Evolutionary conservation across 768 basidiomycete genomes (phyloP).

Genomic region (Russula olivacea): DNA sequence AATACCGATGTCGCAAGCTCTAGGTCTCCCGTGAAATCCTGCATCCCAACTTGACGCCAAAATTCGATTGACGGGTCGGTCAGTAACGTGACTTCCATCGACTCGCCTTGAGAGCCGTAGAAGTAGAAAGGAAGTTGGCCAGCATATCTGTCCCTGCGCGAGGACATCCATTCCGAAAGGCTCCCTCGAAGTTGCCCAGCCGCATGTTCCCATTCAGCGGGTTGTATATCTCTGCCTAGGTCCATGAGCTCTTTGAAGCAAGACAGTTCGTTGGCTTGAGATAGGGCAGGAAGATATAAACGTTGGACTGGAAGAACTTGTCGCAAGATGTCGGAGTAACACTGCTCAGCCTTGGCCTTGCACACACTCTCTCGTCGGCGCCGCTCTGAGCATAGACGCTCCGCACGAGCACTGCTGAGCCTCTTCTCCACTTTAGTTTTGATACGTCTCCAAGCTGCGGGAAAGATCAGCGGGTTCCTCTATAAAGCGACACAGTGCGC

Average conservation of each 20-base stretch:
- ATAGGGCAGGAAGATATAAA: constrained; percentile 15
- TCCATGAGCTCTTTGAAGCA: constrained; percentile 19
- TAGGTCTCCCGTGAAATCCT: constrained; percentile 8
- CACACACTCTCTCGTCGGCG: not conserved
- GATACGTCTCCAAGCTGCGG: constrained; percentile 19
- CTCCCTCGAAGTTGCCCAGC: not conserved
- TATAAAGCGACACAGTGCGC: not conserved
- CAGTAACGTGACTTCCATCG: constrained; percentile 7
- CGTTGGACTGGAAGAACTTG: constrained; percentile 18
- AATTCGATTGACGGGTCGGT: constrained; percentile 11
- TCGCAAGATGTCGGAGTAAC: constrained; percentile 8
- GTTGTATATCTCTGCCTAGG: constrained; percentile 4
- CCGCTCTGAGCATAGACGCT: not conserved
- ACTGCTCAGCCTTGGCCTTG: not conserved
- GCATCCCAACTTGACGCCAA: constrained; percentile 4
- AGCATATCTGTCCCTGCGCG: not conserved
- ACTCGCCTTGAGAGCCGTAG: not conserved
- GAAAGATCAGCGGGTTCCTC: not conserved
- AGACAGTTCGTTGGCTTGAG: constrained; percentile 5
- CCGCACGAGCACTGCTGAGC: constrained; percentile 4
- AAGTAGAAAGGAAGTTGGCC: not conserved
- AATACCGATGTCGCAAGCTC: constrained; percentile 21
- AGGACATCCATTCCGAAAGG: constrained; percentile 20
- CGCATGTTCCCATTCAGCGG: constrained; percentile 14
- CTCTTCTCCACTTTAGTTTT: constrained; percentile 7